These are phyloP conservation scores for Eucalyptus urophylla DNA, from an alignment of 345 rosid genomes.

Conservation along the genomic window DNA sequence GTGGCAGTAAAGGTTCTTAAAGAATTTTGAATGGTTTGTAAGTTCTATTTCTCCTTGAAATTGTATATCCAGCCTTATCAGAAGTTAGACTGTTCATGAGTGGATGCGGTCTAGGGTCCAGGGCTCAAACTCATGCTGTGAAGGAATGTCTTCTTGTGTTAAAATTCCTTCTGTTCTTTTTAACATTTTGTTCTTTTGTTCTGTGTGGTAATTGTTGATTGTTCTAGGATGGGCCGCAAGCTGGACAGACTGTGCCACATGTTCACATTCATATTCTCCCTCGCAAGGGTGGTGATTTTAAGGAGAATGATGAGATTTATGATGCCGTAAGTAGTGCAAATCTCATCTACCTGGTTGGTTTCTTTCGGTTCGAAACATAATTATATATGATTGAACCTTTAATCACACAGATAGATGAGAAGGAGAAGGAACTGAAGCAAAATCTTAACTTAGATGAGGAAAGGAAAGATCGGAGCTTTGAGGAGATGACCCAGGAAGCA, in stretches of 20 bases:
- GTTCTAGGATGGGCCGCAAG: slow-evolving; percentile 78
- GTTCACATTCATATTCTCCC: slow-evolving; percentile 90
- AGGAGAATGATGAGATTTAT: slow-evolving; percentile 82
- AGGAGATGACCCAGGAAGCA: slow-evolving; percentile 81
- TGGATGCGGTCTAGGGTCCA: background rate
- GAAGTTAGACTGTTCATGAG: background rate
- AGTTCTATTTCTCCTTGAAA: background rate
- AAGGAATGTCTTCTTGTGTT: background rate
- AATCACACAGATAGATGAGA: slow-evolving; percentile 40
- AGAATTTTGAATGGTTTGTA: background rate
- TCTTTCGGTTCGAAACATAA: background rate
- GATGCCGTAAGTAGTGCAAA: slow-evolving; percentile 51
- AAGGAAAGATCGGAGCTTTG: slow-evolving; percentile 55
- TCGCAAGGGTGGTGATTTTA: slow-evolving; percentile 74
- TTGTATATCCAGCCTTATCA: background rate
- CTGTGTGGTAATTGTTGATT: background rate
- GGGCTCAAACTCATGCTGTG: background rate
- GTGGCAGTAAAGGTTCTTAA: background rate
- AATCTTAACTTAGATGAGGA: slow-evolving; percentile 76
- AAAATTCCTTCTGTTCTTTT: background rate
- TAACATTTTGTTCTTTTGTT: background rate
- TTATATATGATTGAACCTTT: background rate
- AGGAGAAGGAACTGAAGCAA: slow-evolving; percentile 60
- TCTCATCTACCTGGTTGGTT: background rate
- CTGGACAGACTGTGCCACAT: slow-evolving; percentile 92